phyloP scores from a whole-genome alignment of 768 basidiomycete species.

The Tulasnella sp. region DNA sequence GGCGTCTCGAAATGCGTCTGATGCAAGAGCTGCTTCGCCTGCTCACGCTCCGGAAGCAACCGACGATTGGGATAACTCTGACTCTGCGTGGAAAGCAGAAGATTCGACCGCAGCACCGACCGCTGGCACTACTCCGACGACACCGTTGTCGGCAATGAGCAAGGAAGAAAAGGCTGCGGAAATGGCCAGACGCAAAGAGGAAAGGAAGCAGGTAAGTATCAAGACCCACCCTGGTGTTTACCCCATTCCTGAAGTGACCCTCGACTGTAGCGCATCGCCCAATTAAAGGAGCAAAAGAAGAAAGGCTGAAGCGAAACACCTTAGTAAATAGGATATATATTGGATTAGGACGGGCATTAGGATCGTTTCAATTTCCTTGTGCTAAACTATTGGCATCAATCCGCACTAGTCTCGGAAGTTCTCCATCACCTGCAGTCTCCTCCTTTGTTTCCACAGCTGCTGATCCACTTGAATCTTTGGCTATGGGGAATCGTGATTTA shows the following conservation, averaged over 20 bases:
- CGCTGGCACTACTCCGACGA: conserved; percentile 32
- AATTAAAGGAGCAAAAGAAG: conserved; percentile 78
- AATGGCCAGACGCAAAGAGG: conserved; percentile 87
- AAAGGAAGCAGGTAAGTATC: conserved; percentile 71
- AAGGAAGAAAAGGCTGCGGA: conserved; percentile 95
- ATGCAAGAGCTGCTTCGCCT: neutral
- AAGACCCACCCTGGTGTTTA: neutral
- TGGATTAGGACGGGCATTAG: neutral
- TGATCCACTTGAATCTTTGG: conserved; percentile 19
- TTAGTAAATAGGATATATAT: conserved; percentile 6
- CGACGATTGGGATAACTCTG: neutral
- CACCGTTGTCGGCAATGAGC: conserved; percentile 51
- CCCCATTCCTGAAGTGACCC: neutral
- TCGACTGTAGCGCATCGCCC: conserved; percentile 60
- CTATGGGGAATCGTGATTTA: neutral
- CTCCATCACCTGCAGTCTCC: neutral
- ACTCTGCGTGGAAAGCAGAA: conserved; percentile 33
- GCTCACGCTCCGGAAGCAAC: neutral
- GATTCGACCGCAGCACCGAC: conserved; percentile 21
- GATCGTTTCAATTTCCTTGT: conserved; percentile 13
- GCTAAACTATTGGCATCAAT: conserved; percentile 22
- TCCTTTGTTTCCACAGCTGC: conserved; percentile 13
- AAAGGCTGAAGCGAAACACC: neutral
- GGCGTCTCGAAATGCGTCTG: neutral
- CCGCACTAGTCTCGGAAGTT: conserved; percentile 30